These are phyloP conservation scores for Citrullus mucosospermus DNA, from an alignment of 306 rosid species.

Conservation along the genomic window DNA sequence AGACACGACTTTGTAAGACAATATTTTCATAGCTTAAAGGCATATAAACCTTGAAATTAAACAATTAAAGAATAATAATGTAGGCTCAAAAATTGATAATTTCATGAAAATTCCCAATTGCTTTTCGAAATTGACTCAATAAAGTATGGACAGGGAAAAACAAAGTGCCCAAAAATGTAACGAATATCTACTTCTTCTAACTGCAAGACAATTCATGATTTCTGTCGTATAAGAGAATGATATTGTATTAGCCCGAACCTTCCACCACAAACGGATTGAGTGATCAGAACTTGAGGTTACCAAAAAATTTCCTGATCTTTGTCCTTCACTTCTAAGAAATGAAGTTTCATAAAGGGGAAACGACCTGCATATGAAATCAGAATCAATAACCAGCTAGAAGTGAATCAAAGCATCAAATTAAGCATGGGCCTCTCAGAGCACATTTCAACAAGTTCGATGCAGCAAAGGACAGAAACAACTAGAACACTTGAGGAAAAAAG, in stretches of 20 bases:
- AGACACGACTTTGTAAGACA: no score
- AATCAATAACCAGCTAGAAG: conserved; percentile 8
- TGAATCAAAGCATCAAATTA: no score
- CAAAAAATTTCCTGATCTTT: conserved; percentile 35
- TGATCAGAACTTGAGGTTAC: conserved; percentile 79
- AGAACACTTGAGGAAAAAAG: no score
- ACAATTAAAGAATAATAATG: no score
- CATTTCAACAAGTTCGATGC: no score
- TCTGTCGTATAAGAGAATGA: neutral
- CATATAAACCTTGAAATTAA: no score
- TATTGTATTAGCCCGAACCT: conserved; percentile 33
- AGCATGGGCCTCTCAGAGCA: no score
- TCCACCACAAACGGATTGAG: conserved; percentile 73
- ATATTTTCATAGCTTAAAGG: neutral
- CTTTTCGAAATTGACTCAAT: neutral
- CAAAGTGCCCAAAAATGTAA: neutral
- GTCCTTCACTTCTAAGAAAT: conserved; percentile 23
- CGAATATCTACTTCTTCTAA: neutral
- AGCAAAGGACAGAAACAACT: no score
- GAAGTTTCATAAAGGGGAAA: conserved; percentile 47
- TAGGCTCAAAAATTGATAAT: no score
- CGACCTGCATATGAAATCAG: conserved; percentile 39
- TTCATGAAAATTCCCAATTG: neutral
- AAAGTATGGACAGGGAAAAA: neutral
- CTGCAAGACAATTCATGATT: conserved; percentile 8